Percentiles rank a stretch among this genome's conserved stretches.
Conservation (phyloP, 768 basidiomycete species). For the Pisolithus sp. region DNA sequence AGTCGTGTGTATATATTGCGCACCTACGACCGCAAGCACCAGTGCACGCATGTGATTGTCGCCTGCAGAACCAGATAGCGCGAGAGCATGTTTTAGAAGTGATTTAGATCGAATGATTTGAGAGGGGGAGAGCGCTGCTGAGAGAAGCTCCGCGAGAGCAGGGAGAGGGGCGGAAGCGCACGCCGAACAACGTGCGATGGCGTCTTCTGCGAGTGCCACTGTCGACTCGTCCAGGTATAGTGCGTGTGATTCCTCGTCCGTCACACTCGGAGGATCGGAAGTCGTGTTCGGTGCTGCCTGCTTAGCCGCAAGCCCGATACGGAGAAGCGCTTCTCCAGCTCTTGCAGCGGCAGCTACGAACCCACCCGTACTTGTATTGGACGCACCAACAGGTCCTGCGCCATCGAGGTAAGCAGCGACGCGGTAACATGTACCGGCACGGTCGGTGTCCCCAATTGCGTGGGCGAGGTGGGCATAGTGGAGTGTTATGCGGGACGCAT, state of each 20-base stretch:
- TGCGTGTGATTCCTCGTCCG: constrained; percentile 1
- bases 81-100: constrained; percentile 54
- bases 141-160: constrained; percentile 11
- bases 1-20: constrained; percentile 68
- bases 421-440: constrained; percentile 57
- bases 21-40: constrained; percentile 58
- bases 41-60: constrained; percentile 74
- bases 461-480: constrained; percentile 73
- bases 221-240: constrained; percentile 12
- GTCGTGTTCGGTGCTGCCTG: background rate
- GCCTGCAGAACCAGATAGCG: constrained; percentile 47
- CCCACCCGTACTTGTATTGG: constrained; percentile 15
- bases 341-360: constrained; percentile 45
- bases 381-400: constrained; percentile 21
- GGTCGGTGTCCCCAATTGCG: constrained; percentile 44
- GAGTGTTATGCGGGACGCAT: constrained; percentile 57
- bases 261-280: background rate
- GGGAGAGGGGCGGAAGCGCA: constrained; percentile 15
- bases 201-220: constrained; percentile 18
- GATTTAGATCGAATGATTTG: constrained; percentile 26
- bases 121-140: constrained; percentile 14
- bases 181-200: constrained; percentile 19
- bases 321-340: constrained; percentile 46
- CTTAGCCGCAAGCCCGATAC: constrained; percentile 35
- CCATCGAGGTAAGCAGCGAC: constrained; percentile 49